These are phyloP conservation scores for Phytophthora colocasiae DNA, from an alignment of 352 stramenopile genomes.

Conservation along the genomic window DNA sequence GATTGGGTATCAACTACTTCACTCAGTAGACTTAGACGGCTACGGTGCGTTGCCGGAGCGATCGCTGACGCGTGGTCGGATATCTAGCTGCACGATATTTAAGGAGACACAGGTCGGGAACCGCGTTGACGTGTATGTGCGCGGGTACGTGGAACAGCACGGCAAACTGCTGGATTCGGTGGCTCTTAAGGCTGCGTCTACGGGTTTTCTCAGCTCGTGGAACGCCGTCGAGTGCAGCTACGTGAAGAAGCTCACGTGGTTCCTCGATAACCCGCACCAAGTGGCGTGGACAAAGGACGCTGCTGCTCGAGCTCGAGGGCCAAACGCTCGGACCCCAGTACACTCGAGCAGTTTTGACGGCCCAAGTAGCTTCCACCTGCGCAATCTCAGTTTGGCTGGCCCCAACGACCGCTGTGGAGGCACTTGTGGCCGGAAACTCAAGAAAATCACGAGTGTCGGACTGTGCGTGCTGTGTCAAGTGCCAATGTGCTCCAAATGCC, in stretches of 20 bases:
- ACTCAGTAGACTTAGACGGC: slow-evolving; percentile 48
- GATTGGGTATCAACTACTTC: slow-evolving; percentile 50
- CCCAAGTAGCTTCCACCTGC: slow-evolving; percentile 23
- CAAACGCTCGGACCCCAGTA: slow-evolving; percentile 7
- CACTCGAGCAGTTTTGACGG: slow-evolving; percentile 18
- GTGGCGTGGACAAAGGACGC: slow-evolving; percentile 33
- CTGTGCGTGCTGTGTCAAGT: slow-evolving; percentile 44
- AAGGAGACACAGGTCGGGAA: slow-evolving; percentile 29
- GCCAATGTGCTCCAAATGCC: slow-evolving; percentile 49
- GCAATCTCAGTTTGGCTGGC: slow-evolving; percentile 20
- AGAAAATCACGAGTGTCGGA: slow-evolving; percentile 40
- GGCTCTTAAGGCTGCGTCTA: slow-evolving; percentile 49
- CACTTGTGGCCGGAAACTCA: slow-evolving; percentile 41
- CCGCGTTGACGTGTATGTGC: slow-evolving; percentile 50
- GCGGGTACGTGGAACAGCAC: slow-evolving; percentile 49
- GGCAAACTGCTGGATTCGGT: slow-evolving; percentile 50
- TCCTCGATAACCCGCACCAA: slow-evolving; percentile 38
- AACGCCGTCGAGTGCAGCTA: slow-evolving; percentile 53
- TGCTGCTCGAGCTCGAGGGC: slow-evolving; percentile 16
- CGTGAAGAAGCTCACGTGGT: slow-evolving; percentile 64
- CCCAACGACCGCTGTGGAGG: slow-evolving; percentile 31
- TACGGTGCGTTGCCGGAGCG: slow-evolving; percentile 32
- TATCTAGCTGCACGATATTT: slow-evolving; percentile 54
- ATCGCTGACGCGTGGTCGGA: slow-evolving; percentile 42
- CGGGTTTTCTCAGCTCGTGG: slow-evolving; percentile 55